phyloP scores from a whole-genome alignment of 2,329 filamentous ascomycete genomes.

The Trichoderma breve region DNA sequence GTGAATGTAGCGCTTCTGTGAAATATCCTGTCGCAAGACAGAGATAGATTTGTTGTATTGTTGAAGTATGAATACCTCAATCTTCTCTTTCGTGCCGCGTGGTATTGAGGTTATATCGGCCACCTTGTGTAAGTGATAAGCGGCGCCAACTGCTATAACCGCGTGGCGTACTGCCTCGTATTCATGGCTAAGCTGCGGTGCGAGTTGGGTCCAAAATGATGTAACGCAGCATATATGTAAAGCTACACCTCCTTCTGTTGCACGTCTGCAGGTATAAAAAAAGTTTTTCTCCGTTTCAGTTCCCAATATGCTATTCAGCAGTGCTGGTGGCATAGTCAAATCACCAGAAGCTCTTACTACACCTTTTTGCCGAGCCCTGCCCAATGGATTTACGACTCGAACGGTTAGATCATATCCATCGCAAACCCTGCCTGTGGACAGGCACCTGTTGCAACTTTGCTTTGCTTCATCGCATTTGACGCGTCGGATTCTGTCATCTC shows the following conservation, averaged over 20 bases:
- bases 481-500: neutral
- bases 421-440: neutral
- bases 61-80: neutral
- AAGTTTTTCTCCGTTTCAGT: neutral
- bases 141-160: neutral
- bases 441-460: neutral
- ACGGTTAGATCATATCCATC: neutral
- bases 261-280: neutral
- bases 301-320: neutral
- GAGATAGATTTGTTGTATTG: neutral
- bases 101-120: neutral
- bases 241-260: neutral
- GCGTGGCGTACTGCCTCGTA: neutral
- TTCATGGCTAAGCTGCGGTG: neutral
- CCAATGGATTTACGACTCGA: neutral
- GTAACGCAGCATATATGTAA: neutral
- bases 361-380: neutral
- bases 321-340: neutral
- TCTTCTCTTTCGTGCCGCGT: neutral
- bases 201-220: neutral
- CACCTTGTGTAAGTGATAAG: neutral
- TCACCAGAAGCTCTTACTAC: neutral
- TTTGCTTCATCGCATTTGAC: neutral
- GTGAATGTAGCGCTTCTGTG: neutral
- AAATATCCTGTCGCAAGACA: neutral